Base-by-base conservation (phyloP, 2,329 filamentous ascomycete species). In the Fusarium torreyae region DNA sequence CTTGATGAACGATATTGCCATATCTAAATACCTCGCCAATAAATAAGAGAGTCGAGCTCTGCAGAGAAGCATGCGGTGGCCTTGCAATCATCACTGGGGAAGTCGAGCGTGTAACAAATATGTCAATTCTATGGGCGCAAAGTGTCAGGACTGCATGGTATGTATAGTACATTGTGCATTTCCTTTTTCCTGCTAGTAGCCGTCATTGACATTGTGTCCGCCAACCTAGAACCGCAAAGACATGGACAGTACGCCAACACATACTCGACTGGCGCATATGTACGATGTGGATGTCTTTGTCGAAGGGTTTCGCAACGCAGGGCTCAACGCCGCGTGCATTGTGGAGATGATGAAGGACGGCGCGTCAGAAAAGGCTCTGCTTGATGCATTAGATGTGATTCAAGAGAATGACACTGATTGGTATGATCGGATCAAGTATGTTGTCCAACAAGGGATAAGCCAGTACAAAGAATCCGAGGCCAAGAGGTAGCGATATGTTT, bases 21-120 rank as follows among this genome's bases (percentile, higher is more conserved):
- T 43, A 49, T 14, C 56, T 36, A 36, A 28, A 46, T 39, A 58
- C 28, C 13, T 31, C 20, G 28, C n/a, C 28, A 28, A 59, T 24
- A 42, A 36, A 40, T 31, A 33, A 34, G 42, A 56, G 39, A 50
- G 18, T 17, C 40, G 38, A n/a, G 36, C 7, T 22, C 22, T 34
- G 31, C 24, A 26, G 28, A 56, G 28, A 39, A 51, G 33, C n/a
- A 74, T 74, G 71, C 62, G 52, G 24, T 74, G 71, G 71, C 71
- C 71, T 33, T 74, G 71, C 46, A 74, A 66, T 43, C 67, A 74
- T 42, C 56, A 54, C 7, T 74, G 71, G 67, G 71, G 71, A 33
- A 63, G 69, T 24, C 65, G 69, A 59, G 59, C 39, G 50, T 74
- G 71, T 57, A 55, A 63, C 45, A 59, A 55, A 26, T 71, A 69